Conservation (phyloP, 805 yeast species). For the Babjeviella inositovora region DNA sequence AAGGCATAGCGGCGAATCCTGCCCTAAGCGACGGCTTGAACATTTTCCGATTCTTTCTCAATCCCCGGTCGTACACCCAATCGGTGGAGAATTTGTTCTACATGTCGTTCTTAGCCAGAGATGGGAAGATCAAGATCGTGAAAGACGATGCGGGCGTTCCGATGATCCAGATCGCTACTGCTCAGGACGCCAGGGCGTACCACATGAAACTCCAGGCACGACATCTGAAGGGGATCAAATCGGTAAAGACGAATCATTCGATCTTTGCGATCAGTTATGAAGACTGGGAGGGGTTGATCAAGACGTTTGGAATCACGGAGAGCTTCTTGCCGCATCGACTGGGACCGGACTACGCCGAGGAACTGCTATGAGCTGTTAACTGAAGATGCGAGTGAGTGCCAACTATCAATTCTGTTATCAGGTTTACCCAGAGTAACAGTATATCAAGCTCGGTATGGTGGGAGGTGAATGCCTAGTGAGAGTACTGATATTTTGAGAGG, state of each 20-base stretch:
- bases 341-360: too few species aligned
- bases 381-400: too few species aligned
- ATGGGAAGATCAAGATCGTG: slow-evolving; percentile 44
- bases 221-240: background rate
- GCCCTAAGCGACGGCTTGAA: too few species aligned
- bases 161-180: slow-evolving; percentile 9
- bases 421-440: too few species aligned
- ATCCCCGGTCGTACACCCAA: slow-evolving; percentile 65
- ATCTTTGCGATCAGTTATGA: slow-evolving; percentile 55
- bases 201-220: slow-evolving; percentile 3
- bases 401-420: too few species aligned
- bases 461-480: too few species aligned
- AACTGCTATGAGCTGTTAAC: too few species aligned
- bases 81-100: slow-evolving; percentile 77
- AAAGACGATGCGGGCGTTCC: slow-evolving; percentile 26
- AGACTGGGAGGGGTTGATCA: slow-evolving; percentile 47
- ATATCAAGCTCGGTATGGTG: too few species aligned
- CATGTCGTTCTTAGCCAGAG: slow-evolving; percentile 65
- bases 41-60: slow-evolving; percentile 49
- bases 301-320: slow-evolving; percentile 35
- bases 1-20: too few species aligned
- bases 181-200: slow-evolving; percentile 7
- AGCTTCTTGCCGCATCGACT: slow-evolving; percentile 33
- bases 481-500: too few species aligned
- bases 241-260: slow-evolving; percentile 28